These are phyloP conservation scores for Blumeria graminis DNA, from an alignment of 2,329 filamentous ascomycete species.

Conservation along the genomic window DNA sequence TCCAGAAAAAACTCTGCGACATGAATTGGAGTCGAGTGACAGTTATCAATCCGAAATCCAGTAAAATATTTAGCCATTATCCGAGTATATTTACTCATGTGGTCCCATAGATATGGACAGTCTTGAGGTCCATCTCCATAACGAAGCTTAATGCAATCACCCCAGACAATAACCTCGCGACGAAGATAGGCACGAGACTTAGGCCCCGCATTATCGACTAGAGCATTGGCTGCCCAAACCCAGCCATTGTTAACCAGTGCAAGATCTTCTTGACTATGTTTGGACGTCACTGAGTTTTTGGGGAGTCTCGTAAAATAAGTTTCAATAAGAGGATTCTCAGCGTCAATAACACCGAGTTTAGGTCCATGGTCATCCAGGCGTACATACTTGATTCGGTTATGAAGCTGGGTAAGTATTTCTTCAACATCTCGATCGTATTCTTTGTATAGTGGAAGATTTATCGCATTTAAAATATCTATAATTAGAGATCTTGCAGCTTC, in stretches of 20 bases:
- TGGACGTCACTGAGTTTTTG: slow-evolving; percentile 49
- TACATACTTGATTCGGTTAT: slow-evolving; percentile 85
- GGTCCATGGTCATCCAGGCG: slow-evolving; percentile 83
- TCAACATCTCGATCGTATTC: slow-evolving; percentile 72
- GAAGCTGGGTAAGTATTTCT: slow-evolving; percentile 73
- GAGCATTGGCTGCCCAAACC: slow-evolving; percentile 93
- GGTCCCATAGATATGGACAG: slow-evolving; percentile 84
- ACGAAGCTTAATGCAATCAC: slow-evolving; percentile 89
- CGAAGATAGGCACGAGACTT: slow-evolving; percentile 82
- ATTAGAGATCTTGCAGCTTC: slow-evolving; percentile 29
- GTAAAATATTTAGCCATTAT: slow-evolving; percentile 87
- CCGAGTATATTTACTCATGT: slow-evolving; percentile 81
- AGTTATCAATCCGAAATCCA: slow-evolving; percentile 93
- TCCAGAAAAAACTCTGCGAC: slow-evolving; percentile 91
- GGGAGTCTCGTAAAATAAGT: slow-evolving; percentile 85
- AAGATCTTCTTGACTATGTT: slow-evolving; percentile 51
- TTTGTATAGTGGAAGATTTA: slow-evolving; percentile 73
- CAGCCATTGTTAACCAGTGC: slow-evolving; percentile 89
- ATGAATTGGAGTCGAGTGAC: slow-evolving; percentile 82
- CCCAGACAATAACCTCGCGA: slow-evolving; percentile 92
- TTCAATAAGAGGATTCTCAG: slow-evolving; percentile 63
- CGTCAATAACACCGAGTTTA: slow-evolving; percentile 55
- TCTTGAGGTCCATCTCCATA: slow-evolving; percentile 64
- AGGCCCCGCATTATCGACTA: slow-evolving; percentile 80
- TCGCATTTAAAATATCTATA: slow-evolving; percentile 45